phyloP scores from a whole-genome alignment of 2,329 filamentous ascomycete genomes.

The Monosporascus sp. region DNA sequence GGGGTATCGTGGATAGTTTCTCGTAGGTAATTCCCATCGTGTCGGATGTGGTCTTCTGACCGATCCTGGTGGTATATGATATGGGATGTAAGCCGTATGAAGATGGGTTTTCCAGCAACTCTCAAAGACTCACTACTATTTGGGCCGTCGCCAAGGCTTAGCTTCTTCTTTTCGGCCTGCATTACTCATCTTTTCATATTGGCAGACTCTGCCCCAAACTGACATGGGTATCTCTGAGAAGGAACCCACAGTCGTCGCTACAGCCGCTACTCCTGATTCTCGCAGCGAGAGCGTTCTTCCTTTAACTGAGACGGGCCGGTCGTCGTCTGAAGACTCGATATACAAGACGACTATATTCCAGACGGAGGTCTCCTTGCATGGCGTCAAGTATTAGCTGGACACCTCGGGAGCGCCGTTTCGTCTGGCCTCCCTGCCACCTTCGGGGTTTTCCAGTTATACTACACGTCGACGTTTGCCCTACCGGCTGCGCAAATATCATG shows the following conservation, averaged over 20 bases:
- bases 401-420: constrained; percentile 40
- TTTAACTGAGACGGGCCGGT: not conserved
- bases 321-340: not conserved
- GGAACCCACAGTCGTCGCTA: not conserved
- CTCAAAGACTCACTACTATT: too few species aligned
- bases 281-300: not conserved
- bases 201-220: not conserved
- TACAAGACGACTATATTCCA: constrained; percentile 22
- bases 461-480: constrained; percentile 29
- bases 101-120: too few species aligned
- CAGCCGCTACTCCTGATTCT: not conserved
- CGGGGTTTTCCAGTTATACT: constrained; percentile 42
- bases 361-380: constrained; percentile 44
- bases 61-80: not conserved
- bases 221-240: not conserved
- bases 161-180: not conserved
- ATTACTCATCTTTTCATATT: not conserved
- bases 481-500: constrained; percentile 36
- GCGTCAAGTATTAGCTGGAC: constrained; percentile 43
- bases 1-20: not conserved
- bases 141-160: too few species aligned
- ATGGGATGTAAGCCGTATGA: not conserved
- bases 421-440: constrained; percentile 47
- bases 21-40: not conserved
- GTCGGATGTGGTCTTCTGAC: not conserved